Percentiles rank a stretch among this genome's conserved stretches.
Evolutionary conservation across 163 green algal genomes (phyloP).

Genomic region (Volvox carteri): DNA sequence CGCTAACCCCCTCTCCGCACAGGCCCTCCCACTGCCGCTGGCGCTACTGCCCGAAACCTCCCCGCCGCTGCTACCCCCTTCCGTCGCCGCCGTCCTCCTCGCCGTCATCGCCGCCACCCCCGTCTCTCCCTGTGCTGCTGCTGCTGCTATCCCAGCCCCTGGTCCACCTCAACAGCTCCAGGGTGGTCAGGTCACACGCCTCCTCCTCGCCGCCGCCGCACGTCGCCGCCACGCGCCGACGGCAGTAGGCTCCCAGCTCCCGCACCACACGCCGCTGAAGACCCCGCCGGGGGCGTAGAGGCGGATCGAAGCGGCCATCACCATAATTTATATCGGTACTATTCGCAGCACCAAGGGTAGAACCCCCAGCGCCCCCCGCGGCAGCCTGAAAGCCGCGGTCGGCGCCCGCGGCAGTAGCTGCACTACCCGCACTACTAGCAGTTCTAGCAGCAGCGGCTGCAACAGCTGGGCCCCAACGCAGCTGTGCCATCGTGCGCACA

Average conservation of each 20-base stretch:
- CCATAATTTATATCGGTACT: not conserved
- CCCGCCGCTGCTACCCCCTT: too few relatives aligned
- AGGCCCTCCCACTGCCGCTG: too few relatives aligned
- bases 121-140: too few relatives aligned
- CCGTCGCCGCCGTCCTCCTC: too few relatives aligned
- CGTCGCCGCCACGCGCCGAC: conserved; percentile 13
- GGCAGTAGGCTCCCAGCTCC: conserved; percentile 20
- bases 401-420: not conserved
- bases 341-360: not conserved
- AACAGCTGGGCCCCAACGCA: not conserved
- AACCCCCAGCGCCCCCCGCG: too few relatives aligned
- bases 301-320: not conserved
- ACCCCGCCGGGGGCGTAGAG: not conserved
- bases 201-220: conserved; percentile 29
- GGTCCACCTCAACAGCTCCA: conserved; percentile 15
- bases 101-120: too few relatives aligned
- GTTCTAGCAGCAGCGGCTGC: not conserved
- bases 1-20: too few relatives aligned
- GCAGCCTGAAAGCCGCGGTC: too few relatives aligned
- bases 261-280: not conserved
- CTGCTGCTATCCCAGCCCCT: not conserved
- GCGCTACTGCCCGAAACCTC: too few relatives aligned
- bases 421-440: not conserved
- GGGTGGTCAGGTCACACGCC: conserved; percentile 31
- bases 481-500: not conserved